Conservation (phyloP, 306 rosid genomes). For the Cucurbita moschata region DNA sequence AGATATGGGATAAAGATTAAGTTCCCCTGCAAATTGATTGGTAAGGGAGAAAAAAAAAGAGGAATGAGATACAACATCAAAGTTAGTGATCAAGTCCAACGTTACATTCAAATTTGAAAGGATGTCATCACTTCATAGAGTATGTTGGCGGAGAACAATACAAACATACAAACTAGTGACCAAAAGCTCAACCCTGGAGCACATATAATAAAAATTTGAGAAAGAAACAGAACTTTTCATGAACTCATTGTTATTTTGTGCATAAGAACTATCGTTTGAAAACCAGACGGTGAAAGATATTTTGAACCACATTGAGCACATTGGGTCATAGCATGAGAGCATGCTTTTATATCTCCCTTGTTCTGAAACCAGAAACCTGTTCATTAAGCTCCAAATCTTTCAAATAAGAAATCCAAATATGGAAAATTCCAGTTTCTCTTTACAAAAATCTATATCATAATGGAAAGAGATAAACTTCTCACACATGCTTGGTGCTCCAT, state of each 20-base stretch:
- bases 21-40: slow-evolving; percentile 51
- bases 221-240: not conserved
- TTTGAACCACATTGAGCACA: not conserved
- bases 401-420: not conserved
- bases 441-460: not conserved
- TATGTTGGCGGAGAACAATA: not conserved
- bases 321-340: not conserved
- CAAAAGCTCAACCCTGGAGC: not conserved
- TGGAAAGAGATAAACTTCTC: not conserved
- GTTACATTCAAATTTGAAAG: not conserved
- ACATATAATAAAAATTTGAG: not conserved
- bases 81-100: not conserved
- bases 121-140: not conserved
- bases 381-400: not conserved
- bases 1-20: slow-evolving; percentile 73
- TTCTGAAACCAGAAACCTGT: not conserved
- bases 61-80: not conserved
- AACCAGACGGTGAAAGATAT: not conserved
- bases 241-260: not conserved
- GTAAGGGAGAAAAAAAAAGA: not conserved
- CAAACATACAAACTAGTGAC: not conserved
- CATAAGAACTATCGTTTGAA: not conserved
- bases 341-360: not conserved
- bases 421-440: not conserved
- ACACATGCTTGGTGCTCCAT: not conserved